Evolutionary conservation across 179 eudicot genomes (phyloP).

Genomic region (Drosera spatulata): DNA sequence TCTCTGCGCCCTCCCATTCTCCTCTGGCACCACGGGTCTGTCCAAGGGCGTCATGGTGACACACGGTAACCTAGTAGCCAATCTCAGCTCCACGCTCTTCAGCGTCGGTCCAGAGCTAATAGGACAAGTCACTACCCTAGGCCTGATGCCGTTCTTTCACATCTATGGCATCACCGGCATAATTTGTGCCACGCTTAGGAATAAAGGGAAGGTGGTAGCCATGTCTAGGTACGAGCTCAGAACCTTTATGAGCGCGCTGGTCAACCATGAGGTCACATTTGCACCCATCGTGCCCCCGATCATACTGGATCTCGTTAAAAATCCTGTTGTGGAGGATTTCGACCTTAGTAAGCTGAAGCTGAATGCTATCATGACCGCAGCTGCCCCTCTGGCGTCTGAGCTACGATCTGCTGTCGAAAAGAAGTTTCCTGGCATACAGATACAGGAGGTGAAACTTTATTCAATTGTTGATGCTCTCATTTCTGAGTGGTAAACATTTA

Average conservation of each 20-base stretch:
- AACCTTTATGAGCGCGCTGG: slow-evolving; percentile 41
- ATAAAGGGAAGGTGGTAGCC: slow-evolving; percentile 90
- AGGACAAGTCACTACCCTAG: slow-evolving; percentile 60
- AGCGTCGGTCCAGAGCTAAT: slow-evolving; percentile 57
- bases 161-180: slow-evolving; percentile 85
- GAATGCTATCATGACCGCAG: slow-evolving; percentile 82
- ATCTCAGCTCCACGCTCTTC: slow-evolving; percentile 73
- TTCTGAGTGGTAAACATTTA: too few species aligned
- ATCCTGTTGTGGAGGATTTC: slow-evolving; percentile 59
- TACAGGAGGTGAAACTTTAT: slow-evolving; percentile 84
- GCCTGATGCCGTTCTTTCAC: slow-evolving; percentile 93
- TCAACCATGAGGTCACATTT: slow-evolving; percentile 52
- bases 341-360: slow-evolving; percentile 64
- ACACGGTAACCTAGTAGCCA: slow-evolving; percentile 70
- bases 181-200: slow-evolving; percentile 66
- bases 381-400: slow-evolving; percentile 94
- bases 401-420: slow-evolving; percentile 54
- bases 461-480: too few species aligned
- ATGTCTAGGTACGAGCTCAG: slow-evolving; percentile 70
- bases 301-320: slow-evolving; percentile 58
- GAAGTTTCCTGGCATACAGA: slow-evolving; percentile 70
- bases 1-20: slow-evolving; percentile 88
- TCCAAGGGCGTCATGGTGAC: slow-evolving; percentile 94
- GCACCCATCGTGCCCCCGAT: slow-evolving; percentile 97
- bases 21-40: slow-evolving; percentile 91